A percentile compares a stretch with the other conserved stretches of the same genome.
Evolutionary conservation across 768 basidiomycete species (phyloP).

Genomic region (Chiua virens): DNA sequence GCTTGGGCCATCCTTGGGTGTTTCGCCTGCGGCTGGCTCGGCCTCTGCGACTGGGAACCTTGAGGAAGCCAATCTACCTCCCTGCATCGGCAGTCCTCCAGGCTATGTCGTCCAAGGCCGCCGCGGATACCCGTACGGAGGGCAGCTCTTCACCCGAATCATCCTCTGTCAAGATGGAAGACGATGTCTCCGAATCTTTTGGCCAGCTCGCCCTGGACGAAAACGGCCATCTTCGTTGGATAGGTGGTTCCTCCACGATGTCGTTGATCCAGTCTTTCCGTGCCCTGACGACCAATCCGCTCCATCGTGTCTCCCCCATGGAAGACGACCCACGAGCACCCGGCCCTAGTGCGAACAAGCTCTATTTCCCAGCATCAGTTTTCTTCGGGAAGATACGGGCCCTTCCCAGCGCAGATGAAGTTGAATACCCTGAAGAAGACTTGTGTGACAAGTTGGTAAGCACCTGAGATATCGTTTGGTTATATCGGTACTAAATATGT

Average conservation of each 20-base stretch:
- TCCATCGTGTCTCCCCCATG: slow-evolving; percentile 79
- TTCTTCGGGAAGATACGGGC: slow-evolving; percentile 86
- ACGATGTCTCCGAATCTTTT: slow-evolving; percentile 82
- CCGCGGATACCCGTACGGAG: slow-evolving; percentile 36
- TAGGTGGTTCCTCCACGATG: slow-evolving; percentile 90
- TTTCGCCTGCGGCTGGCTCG: slow-evolving; percentile 37
- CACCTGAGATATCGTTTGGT: slow-evolving; percentile 20
- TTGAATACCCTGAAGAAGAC: slow-evolving; percentile 83
- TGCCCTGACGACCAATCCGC: slow-evolving; percentile 68
- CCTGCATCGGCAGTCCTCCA: slow-evolving; percentile 31
- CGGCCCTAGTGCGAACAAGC: slow-evolving; percentile 76
- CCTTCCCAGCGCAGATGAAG: slow-evolving; percentile 80
- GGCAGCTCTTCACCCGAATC: slow-evolving; percentile 34
- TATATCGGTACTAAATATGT: slow-evolving; percentile 23
- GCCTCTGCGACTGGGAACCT: slow-evolving; percentile 20
- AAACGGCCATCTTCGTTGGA: slow-evolving; percentile 90
- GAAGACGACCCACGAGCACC: slow-evolving; percentile 80
- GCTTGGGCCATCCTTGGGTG: slow-evolving; percentile 53
- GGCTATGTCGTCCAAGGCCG: slow-evolving; percentile 38
- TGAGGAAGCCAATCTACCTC: slow-evolving; percentile 19
- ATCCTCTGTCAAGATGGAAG: slow-evolving; percentile 41
- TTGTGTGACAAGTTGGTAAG: slow-evolving; percentile 83
- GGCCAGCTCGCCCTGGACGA: slow-evolving; percentile 88
- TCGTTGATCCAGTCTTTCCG: slow-evolving; percentile 88
- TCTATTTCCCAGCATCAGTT: slow-evolving; percentile 85